Base-by-base conservation (phyloP, 2,329 filamentous ascomycete species). In the Anisogramma anomala region DNA sequence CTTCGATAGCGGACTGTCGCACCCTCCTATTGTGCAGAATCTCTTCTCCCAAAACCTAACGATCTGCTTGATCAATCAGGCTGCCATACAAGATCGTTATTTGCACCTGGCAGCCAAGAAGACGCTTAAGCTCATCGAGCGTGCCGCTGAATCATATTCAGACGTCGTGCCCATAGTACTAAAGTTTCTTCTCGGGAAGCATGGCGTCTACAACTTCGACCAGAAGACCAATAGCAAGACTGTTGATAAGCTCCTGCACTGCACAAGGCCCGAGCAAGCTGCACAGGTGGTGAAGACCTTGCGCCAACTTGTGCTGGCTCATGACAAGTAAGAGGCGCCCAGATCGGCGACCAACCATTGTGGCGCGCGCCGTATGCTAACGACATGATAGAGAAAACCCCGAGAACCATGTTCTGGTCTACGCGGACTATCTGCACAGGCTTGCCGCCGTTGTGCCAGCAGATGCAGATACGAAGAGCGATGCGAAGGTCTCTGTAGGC, bases 31-130 rank as follows among this genome's bases (percentile, higher is more conserved):
- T 51, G 73, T 65, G 39, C 69, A 59, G 48, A 68, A 61, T 7
- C 66, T 94, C 0, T 94, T 96, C 57, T 87, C 84, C 52, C 77
- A 79, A 47, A 94, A 94, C 52, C 66, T 95, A 17, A 78, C 93
- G 62, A 72, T 77, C 36, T 89, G 81, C 53, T 64, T 94, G 33
- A 82, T 85, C 60, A 91, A 93, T 57, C 85, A 94, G 53, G 74
- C 87, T 5, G 76, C 81, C 2, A 79, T 83, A 34, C 69, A 83
- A 48, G 83, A 89, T 50, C 73, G 84, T 15, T 87, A 84, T 52
- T 68, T 94, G 11, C 81, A 94, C 60, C 78, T 79, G 28, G 82
- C 84, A 32, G 85, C 89, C 3, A 67, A 79, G 37, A 84, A 84
- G 54, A 76, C 83, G 1, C 62, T 91, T n/a, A 82, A 83, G 51